Base-by-base conservation (phyloP, 257 asterid genomes). In the Leptodermis oblonga region DNA sequence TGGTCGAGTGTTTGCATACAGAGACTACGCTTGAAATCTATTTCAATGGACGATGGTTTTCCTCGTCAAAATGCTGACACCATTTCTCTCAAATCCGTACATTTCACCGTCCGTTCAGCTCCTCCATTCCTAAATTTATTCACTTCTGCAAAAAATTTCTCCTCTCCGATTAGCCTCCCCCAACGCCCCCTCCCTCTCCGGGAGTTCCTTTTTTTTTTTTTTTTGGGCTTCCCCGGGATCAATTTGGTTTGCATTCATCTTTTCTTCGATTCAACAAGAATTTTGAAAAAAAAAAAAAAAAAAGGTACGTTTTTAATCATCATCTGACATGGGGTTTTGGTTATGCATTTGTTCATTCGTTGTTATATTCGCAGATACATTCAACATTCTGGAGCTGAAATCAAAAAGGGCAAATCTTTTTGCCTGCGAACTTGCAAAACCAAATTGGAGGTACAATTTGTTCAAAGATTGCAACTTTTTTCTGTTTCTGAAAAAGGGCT, bases 361-460 rank as follows among this genome's bases (percentile, higher is more conserved):
- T 43, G 64, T 59, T 39, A 42, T n/a, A n/a, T 30, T 46, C 7
- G 60, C 56, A 71, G 73, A 69, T 43, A 31, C 36, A 52, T 37
- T 58, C 34, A 51, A 68, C 62, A 18, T 37, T 73, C 65, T 65
- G 31, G 68, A 65, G 73, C 79, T 67, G 78, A 71, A 62, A 51
- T 51, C 34, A 48, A 33, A 36, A 15, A 31, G 45, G 65, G 62
- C 25, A 43, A 49, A 66, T 48, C 33, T 33, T 36, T 28, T 30
- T n/a, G 52, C 51, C 51, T 25, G 18, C 36, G 10, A 42, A 28
- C 22, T 72, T 18, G 22, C 45, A 64, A n/a, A 30, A 31, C 23
- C 15, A 46, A 25, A 13, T 72, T 22, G 30, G n/a, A 64, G 66
- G 66, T 41, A 64, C 59, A 8, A 39, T 15, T 30, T 58, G 11